These are phyloP conservation scores for Royoungia palumana DNA, from an alignment of 768 basidiomycete genomes.

Conservation along the genomic window DNA sequence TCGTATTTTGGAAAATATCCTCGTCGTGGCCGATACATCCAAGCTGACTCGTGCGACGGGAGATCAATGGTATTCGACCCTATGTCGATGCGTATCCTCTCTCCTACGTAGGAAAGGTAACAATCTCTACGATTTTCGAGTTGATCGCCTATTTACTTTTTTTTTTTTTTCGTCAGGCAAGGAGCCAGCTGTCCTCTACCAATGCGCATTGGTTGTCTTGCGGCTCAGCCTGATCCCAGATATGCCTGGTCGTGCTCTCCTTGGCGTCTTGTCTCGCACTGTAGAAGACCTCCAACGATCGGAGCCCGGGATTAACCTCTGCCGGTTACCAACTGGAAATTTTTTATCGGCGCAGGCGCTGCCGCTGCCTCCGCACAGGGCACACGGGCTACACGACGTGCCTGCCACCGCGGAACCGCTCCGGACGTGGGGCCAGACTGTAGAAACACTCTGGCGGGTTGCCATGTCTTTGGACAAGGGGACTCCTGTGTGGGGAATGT, in stretches of 20 bases:
- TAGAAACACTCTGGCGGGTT: constrained; percentile 45
- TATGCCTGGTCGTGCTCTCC: constrained; percentile 24
- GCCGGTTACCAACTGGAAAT: neutral
- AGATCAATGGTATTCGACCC: constrained; percentile 57
- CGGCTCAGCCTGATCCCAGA: constrained; percentile 37
- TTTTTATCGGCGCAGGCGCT: constrained; percentile 1
- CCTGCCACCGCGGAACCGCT: constrained; percentile 28
- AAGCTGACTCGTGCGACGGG: constrained; percentile 54
- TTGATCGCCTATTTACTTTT: too few species aligned
- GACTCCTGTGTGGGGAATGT: constrained; percentile 44
- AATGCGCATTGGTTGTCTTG: constrained; percentile 32
- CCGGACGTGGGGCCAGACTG: constrained; percentile 45
- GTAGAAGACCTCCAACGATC: constrained; percentile 27
- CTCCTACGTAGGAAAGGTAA: constrained; percentile 17
- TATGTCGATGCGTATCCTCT: constrained; percentile 49
- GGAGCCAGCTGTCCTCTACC: constrained; percentile 15
- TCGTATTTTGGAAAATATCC: constrained; percentile 62
- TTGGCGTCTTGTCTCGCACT: constrained; percentile 30
- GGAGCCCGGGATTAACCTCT: constrained; percentile 21
- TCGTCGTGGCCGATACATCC: constrained; percentile 44
- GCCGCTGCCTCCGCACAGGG: constrained; percentile 32
- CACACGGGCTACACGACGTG: constrained; percentile 37
- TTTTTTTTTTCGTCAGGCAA: constrained; percentile 10
- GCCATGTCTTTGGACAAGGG: constrained; percentile 17
- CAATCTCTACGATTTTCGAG: neutral